Base-by-base conservation (phyloP, 139 green algal species). In the Micromonas pusilla region DNA sequence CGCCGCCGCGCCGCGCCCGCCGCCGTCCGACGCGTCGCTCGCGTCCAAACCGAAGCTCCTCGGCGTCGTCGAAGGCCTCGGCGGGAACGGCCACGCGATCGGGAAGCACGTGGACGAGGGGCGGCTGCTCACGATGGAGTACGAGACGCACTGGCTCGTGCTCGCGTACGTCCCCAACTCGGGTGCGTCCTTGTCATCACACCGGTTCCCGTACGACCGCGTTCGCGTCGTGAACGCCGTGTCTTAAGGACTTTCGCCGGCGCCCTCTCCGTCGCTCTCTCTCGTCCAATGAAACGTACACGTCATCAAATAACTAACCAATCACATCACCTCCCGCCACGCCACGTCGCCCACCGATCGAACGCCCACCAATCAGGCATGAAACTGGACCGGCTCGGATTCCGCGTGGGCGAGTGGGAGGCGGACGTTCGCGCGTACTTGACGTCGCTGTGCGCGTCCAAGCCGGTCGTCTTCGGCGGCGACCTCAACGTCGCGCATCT, bases 401-500 rank as follows among this genome's bases (percentile, higher is more conserved):
- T 77, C 26, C 34, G 79, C 36, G 77, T 80, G 23, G 36, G 80
- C 9, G 38, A 71, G 64, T 84, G 79, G 79, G 79, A 84, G 3
- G 34, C 28, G 0, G 81, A 82, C 23, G 39, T 82, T 5, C 5
- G 28, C 16, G 76, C 45, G 30, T 74, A 85, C 72, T 26, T 85
- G 33, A 36, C n/a, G 2, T 21, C 38, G n/a, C 63, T 82, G 6
- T 28, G 16, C 32, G 63, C 6, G 63, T 13, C 34, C 21, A 85
- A 82, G 52, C 81, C 81, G 28, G 70, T 79, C 25, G 28, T 78
- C 21, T 75, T 72, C 62, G 23, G 37, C 6, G 81, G 81, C 6
- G 81, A 85, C 66, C 70, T 85, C 1, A 85, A 85, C 57, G 81
- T 85, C 0, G 81, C 76, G 38, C 81, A 85, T 36, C 52, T 82